A percentile compares a stretch with the other conserved stretches of the same genome.
Conservation (phyloP, 768 basidiomycete species). For the Multifurca ochricompacta region DNA sequence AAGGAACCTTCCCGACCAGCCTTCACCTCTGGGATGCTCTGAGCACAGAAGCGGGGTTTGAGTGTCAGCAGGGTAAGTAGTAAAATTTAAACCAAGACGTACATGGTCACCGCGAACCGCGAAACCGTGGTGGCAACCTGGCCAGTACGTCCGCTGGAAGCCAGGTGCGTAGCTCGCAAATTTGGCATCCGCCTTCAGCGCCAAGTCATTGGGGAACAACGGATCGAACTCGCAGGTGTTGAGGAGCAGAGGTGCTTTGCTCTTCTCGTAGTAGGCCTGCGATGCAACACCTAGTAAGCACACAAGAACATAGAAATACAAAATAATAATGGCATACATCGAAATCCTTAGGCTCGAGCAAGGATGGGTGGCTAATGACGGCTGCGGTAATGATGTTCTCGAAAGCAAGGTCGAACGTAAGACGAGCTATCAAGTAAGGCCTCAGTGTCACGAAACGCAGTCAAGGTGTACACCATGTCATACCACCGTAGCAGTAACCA, state of each 20-base stretch:
- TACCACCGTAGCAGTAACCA: constrained; percentile 27
- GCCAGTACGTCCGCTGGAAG: constrained; percentile 31
- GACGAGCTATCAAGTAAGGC: background rate
- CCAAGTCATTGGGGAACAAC: constrained; percentile 29
- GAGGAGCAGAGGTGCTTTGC: constrained; percentile 37
- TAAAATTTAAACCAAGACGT: background rate
- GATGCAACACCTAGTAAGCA: background rate
- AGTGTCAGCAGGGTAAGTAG: constrained; percentile 1
- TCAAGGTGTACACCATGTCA: background rate
- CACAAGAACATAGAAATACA: background rate
- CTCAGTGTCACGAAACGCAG: background rate
- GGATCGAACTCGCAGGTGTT: constrained; percentile 33
- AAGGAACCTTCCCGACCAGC: constrained; percentile 37
- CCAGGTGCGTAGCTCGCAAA: constrained; percentile 33
- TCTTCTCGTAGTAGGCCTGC: constrained; percentile 29
- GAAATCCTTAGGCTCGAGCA: constrained; percentile 33
- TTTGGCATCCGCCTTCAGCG: constrained; percentile 31
- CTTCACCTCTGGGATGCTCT: constrained; percentile 26
- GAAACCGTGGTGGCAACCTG: constrained; percentile 41
- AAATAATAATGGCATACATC: constrained; percentile 26
- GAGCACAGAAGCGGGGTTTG: constrained; percentile 13
- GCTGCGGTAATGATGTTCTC: constrained; percentile 33
- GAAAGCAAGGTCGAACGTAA: constrained; percentile 33
- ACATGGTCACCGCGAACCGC: constrained; percentile 32
- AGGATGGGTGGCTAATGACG: constrained; percentile 41